Evolutionary conservation across 305 asterid genomes (phyloP).

Genomic region (Fraxinus xanthoxyloides): DNA sequence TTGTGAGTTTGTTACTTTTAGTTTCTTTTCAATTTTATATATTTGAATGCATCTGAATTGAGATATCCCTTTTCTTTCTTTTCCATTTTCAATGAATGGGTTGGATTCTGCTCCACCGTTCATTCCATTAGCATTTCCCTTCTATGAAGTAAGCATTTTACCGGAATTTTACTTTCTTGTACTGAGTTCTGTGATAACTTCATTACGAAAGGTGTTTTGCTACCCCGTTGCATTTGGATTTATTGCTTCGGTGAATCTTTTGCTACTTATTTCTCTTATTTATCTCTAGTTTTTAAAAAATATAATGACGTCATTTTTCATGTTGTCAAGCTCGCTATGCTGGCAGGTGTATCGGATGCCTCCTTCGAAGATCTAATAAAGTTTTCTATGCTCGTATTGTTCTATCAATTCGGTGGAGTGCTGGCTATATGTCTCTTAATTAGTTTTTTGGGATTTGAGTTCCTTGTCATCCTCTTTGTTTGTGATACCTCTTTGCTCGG

Average conservation of each 20-base stretch:
- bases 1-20: background rate
- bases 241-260: slow-evolving; percentile 27
- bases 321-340: background rate
- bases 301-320: slow-evolving; percentile 1
- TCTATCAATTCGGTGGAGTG: background rate
- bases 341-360: background rate
- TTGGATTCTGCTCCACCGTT: slow-evolving; percentile 13
- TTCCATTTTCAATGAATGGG: background rate
- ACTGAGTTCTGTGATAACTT: background rate
- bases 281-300: slow-evolving; percentile 23
- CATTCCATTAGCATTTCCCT: background rate
- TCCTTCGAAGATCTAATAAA: background rate
- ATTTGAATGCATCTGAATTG: slow-evolving; percentile 1
- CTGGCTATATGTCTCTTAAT: background rate
- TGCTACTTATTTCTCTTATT: slow-evolving; percentile 16
- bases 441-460: slow-evolving; percentile 11
- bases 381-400: background rate
- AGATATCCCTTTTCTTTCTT: background rate
- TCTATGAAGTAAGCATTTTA: background rate
- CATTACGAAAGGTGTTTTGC: slow-evolving; percentile 20
- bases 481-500: background rate
- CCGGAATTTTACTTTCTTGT: background rate
- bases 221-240: slow-evolving; percentile 22
- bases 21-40: background rate
- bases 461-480: background rate